phyloP scores from a whole-genome alignment of 805 yeast species.

The Saturnispora sekii region DNA sequence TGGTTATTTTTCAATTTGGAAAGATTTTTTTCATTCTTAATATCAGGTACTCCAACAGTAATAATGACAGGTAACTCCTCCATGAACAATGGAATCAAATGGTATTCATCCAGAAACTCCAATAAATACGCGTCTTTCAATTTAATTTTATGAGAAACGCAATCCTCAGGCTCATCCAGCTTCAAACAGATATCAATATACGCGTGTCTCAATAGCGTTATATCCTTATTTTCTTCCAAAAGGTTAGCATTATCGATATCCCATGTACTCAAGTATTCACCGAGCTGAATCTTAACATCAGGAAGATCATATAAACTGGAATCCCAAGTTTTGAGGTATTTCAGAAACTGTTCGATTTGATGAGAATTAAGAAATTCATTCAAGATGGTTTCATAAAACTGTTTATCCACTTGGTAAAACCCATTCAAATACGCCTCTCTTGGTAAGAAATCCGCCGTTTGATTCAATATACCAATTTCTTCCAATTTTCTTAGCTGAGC shows the following conservation, averaged over 20 bases:
- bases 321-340: slow-evolving; percentile 50
- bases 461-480: slow-evolving; percentile 34
- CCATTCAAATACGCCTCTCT: slow-evolving; percentile 14
- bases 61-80: slow-evolving; percentile 44
- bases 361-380: slow-evolving; percentile 33
- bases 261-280: slow-evolving; percentile 32
- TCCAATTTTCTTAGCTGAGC: slow-evolving; percentile 48
- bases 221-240: slow-evolving; percentile 6
- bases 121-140: slow-evolving; percentile 47
- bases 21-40: slow-evolving; percentile 33
- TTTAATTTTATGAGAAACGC: slow-evolving; percentile 53
- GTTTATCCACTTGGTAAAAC: slow-evolving; percentile 25
- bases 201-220: slow-evolving; percentile 29
- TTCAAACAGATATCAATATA: slow-evolving; percentile 47
- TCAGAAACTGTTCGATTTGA: slow-evolving; percentile 28
- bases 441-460: slow-evolving; percentile 52
- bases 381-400: slow-evolving; percentile 39
- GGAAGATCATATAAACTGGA: slow-evolving; percentile 39
- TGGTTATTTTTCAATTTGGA: slow-evolving; percentile 29
- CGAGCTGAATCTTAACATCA: slow-evolving; percentile 36
- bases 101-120: slow-evolving; percentile 50
- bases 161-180: slow-evolving; percentile 47
- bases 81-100: slow-evolving; percentile 45
- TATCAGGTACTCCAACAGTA: slow-evolving; percentile 20
- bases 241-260: slow-evolving; percentile 9